These are phyloP conservation scores for Celoporthe dispersa DNA, from an alignment of 2,329 filamentous ascomycete species.

Conservation along the genomic window DNA sequence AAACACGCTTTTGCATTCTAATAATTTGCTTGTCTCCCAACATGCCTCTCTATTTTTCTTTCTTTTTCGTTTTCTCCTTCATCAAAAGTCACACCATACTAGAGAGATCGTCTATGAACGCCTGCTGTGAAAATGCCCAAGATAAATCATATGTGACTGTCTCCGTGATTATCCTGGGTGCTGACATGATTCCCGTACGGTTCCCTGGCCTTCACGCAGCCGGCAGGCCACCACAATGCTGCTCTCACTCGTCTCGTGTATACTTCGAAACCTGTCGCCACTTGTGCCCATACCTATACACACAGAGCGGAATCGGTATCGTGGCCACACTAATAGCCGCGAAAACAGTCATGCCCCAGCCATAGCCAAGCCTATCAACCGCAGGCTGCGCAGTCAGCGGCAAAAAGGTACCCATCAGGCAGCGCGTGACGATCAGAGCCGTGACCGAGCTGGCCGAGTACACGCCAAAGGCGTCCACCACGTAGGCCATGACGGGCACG, in stretches of 20 bases:
- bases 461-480: slow-evolving; percentile 60
- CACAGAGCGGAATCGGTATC: slow-evolving; percentile 54
- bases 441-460: slow-evolving; percentile 63
- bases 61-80: too few species aligned
- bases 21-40: background rate
- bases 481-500: slow-evolving; percentile 57
- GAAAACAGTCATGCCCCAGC: slow-evolving; percentile 54
- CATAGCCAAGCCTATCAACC: slow-evolving; percentile 53
- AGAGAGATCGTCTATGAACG: background rate
- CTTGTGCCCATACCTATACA: slow-evolving; percentile 54
- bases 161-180: background rate
- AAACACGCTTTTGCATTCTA: background rate
- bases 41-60: too few species aligned
- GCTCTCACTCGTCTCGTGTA: slow-evolving; percentile 40
- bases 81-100: background rate
- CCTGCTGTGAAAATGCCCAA: background rate
- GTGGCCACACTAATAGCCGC: slow-evolving; percentile 47
- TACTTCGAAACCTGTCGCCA: slow-evolving; percentile 58
- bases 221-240: background rate
- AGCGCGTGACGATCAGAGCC: slow-evolving; percentile 58
- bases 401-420: slow-evolving; percentile 60
- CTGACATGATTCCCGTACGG: background rate
- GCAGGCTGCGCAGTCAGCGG: slow-evolving; percentile 56
- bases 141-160: too few species aligned
- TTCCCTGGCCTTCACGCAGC: too few species aligned